Evolutionary conservation across 768 basidiomycete genomes (phyloP).

Genomic region (Tulasnella sp.): DNA sequence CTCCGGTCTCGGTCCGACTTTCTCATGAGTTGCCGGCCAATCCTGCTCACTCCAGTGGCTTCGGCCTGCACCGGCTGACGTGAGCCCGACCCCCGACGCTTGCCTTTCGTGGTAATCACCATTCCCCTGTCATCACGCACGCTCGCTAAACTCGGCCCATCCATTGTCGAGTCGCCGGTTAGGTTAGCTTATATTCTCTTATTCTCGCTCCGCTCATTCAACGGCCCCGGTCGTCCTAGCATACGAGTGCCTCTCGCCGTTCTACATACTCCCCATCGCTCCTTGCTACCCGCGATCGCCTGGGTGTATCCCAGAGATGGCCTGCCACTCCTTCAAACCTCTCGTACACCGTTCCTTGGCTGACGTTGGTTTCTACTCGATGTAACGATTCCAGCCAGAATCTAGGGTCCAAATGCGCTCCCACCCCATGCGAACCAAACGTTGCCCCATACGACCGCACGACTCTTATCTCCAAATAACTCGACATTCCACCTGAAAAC

Average conservation of each 20-base stretch:
- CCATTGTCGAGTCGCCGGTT: not conserved
- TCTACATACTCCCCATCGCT: not conserved
- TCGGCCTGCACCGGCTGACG: not conserved
- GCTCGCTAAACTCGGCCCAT: not conserved
- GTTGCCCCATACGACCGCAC: not conserved
- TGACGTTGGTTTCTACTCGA: not conserved
- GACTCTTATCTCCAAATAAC: not conserved
- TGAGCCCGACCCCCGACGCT: not conserved
- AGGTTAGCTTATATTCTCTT: too few relatives aligned
- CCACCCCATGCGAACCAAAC: not conserved
- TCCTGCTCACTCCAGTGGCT: not conserved
- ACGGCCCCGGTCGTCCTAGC: too few relatives aligned
- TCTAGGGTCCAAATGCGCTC: not conserved
- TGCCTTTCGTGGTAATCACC: not conserved
- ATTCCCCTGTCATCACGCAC: not conserved
- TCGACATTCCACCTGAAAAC: not conserved
- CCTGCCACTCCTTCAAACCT: not conserved
- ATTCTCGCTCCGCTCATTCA: not conserved
- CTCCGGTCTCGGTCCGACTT: not conserved
- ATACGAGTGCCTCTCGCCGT: not conserved
- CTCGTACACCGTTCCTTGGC: not conserved
- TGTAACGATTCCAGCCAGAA: not conserved
- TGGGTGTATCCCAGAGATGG: not conserved
- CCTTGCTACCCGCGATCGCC: too few relatives aligned
- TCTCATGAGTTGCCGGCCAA: not conserved